Evolutionary conservation across 148 eudicot genomes (phyloP).

Genomic region (Tetragonia tetragonoides): DNA sequence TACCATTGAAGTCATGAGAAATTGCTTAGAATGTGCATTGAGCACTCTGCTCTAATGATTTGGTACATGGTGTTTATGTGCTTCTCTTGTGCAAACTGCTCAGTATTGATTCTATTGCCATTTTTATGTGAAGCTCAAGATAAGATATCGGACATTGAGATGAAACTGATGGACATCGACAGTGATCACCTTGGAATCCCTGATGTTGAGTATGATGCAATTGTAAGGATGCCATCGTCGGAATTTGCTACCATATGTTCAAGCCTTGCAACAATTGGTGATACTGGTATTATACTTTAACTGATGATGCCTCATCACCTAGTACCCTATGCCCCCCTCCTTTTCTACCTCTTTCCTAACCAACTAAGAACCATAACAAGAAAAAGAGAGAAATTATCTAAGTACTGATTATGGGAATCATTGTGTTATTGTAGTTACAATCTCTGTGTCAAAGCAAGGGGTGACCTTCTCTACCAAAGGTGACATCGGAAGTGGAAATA

Average conservation of each 20-base stretch:
- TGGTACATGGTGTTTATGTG: background rate
- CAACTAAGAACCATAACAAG: background rate
- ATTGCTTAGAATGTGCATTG: too few species aligned
- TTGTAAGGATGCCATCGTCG: slow-evolving; percentile 58
- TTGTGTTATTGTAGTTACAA: slow-evolving; percentile 42
- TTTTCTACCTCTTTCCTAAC: too few species aligned
- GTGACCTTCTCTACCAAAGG: slow-evolving; percentile 67
- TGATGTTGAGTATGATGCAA: slow-evolving; percentile 62
- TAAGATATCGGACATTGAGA: slow-evolving; percentile 67
- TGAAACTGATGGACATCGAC: slow-evolving; percentile 78
- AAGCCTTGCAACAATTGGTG: slow-evolving; percentile 57
- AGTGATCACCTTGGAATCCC: slow-evolving; percentile 73
- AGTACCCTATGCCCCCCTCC: background rate
- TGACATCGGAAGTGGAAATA: slow-evolving; percentile 68
- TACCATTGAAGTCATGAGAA: too few species aligned
- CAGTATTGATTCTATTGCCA: background rate
- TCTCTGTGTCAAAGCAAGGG: slow-evolving; percentile 65
- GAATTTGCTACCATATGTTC: slow-evolving; percentile 56
- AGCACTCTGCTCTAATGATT: background rate
- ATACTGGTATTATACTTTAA: slow-evolving; percentile 42
- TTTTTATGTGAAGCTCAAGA: slow-evolving; percentile 49
- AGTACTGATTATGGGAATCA: slow-evolving; percentile 3
- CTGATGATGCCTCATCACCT: too few species aligned
- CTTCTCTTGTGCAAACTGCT: background rate
- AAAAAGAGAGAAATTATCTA: background rate